Base-by-base conservation (phyloP, 1,284 basidiomycete species). In the Irpex lacteus region DNA sequence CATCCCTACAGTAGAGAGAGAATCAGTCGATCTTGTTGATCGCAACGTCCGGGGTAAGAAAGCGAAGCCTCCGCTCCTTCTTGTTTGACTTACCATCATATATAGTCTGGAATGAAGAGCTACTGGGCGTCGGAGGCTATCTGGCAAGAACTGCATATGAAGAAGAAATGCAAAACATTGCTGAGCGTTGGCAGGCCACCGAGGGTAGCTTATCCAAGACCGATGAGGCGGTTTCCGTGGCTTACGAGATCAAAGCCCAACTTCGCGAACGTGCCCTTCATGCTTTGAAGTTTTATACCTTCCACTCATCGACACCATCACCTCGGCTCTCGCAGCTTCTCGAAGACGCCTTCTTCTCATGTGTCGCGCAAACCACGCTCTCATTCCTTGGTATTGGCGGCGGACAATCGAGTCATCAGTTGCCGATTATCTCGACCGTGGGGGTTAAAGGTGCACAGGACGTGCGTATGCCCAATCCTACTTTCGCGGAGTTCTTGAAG, bases 1-100 rank as follows among this genome's bases (percentile, higher is more conserved):
- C 74, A 98, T 99, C 65, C 95, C 96, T 0, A 99, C 97, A 0
- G 97, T 99, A 2, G 97, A 99, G 77, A 87, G 97, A 67, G 97
- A 99, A 77, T 94, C 93, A 0, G 90, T 98, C 67, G 96, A 98
- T 76, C 79, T 96, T 4, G 89, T 92, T 70, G 92, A 95, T 75
- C 86, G 86, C 47, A 89, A 92, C 72, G 88, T 92, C 34, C 87
- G 88, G 44, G 77, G 90, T 91, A 71, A 73, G 84, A 15, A 19
- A 9, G 40, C 8, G 5, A n/a, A 4, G 40, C 53, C 7, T 60
- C 53, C 6, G 61, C 65, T 13, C 21, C 5, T 38, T 18, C 11
- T 21, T 32, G 19, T 7, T 21, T 60, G 37, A 60, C 21, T 37
- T 2, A 9, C 18, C 13, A 47, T 19, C 2, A 57, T 3, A 26